Conservation (phyloP, 2,329 filamentous ascomycete genomes). For the Teratosphaeria zuluensis region DNA sequence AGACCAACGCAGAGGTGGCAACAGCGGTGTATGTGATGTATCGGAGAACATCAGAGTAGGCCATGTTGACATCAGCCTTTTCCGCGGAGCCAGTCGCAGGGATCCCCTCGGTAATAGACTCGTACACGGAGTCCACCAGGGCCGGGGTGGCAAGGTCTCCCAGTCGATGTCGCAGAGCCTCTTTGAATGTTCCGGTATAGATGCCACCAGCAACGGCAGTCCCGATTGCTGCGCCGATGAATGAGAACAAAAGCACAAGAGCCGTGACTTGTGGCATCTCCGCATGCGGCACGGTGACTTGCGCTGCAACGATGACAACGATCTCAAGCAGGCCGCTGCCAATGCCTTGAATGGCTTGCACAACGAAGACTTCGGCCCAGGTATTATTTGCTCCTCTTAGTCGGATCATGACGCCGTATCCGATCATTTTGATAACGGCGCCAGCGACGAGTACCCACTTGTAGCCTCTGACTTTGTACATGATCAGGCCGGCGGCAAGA, state of each 20-base stretch:
- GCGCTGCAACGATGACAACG: constrained; percentile 34
- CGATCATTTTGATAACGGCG: constrained; percentile 34
- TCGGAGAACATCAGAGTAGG: constrained; percentile 9
- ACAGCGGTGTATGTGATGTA: background rate
- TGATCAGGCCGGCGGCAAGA: constrained; percentile 35
- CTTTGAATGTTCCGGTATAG: constrained; percentile 39
- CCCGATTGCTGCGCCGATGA: constrained; percentile 32
- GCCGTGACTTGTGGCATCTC: constrained; percentile 42
- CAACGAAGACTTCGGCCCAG: constrained; percentile 37
- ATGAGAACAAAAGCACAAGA: constrained; percentile 34
- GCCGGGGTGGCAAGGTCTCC: constrained; percentile 22
- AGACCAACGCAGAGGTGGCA: background rate
- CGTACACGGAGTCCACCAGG: constrained; percentile 31
- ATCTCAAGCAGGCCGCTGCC: constrained; percentile 30
- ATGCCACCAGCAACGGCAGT: constrained; percentile 40
- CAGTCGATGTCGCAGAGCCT: constrained; percentile 28
- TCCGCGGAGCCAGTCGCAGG: constrained; percentile 34
- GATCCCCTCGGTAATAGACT: constrained; percentile 36
- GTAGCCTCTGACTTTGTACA: constrained; percentile 35
- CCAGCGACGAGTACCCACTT: constrained; percentile 39
- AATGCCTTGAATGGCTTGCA: constrained; percentile 41
- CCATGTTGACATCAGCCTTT: constrained; percentile 33
- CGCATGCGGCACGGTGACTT: constrained; percentile 36
- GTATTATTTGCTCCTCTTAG: constrained; percentile 36
- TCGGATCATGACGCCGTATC: constrained; percentile 44